Evolutionary conservation across 495 filamentous ascomycete species (phyloP), one percentile per base, ranked within the genome.

Genomic region (Acidiella bohemica): DNA sequence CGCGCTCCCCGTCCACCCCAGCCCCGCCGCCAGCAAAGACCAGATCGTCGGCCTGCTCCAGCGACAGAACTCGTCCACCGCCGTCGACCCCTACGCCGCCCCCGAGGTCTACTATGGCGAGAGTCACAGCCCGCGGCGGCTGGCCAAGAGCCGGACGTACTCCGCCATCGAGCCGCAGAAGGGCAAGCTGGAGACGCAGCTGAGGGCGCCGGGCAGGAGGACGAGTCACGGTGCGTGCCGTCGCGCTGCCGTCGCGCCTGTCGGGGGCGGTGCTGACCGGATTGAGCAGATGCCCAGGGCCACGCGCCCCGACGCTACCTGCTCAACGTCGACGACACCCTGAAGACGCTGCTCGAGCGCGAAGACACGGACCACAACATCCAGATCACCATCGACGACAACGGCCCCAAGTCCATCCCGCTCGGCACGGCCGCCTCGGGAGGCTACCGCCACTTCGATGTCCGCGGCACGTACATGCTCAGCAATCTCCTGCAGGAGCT

Each of bases 361-460:
- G 90, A 97, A 55, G 90, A 96, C 52, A 87, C 85, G 3, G 85
- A 97, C 59, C 63, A 68, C 14, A 93, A 96, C 56, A 78, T 78
- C 64, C 84, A 95, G 59, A 97, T 97, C 55, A 96, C 90, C 4
- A 92, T 96, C 50, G 88, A 96, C 56, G 90, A 96, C 63, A 63
- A 67, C 41, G 90, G 90, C 10, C 90, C 90, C 14, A 97, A 97
- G 76, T 73, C 80, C 23, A 64, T 95, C 39, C 74, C 81, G 18
- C 62, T 95, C 22, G 82, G 84, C 53, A 93, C 88, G 4, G 80
- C 77, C n/a, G 75, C 70, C 24, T 95, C 90, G 19, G 78, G 75
- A 23, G 86, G 85, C n/a, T 73, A 78, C 59, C 83, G 84, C 49
- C 67, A 70, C 38, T 80, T 82, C 50, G 84, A 94, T 46, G 68